Percentiles rank a stretch among this genome's conserved stretches.
Evolutionary conservation across 345 rosid genomes (phyloP).

Genomic region (Eutrema japonicum): DNA sequence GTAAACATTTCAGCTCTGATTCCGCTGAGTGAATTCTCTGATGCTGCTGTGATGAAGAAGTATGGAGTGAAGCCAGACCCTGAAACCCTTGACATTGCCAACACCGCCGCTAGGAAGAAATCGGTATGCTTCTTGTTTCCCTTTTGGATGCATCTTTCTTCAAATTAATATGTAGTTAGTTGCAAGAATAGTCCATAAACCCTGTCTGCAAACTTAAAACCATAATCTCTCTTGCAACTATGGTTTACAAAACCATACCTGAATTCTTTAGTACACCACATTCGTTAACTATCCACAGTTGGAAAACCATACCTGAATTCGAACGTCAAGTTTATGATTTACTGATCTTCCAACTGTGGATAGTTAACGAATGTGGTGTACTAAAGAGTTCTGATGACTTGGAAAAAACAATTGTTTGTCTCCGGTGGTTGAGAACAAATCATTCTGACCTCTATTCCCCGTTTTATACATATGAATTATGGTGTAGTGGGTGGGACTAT

Average conservation of each 20-base stretch:
- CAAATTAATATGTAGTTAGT: background rate
- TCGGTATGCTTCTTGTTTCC: conserved; percentile 42
- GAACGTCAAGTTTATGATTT: background rate
- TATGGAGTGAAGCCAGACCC: conserved; percentile 72
- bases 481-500: too few species aligned
- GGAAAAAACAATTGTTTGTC: too few species aligned
- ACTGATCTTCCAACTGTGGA: background rate
- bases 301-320: background rate
- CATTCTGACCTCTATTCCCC: too few species aligned
- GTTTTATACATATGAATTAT: too few species aligned
- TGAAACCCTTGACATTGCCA: conserved; percentile 69
- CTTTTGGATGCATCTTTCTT: background rate
- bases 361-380: background rate
- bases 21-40: conserved; percentile 65
- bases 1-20: conserved; percentile 60
- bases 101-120: conserved; percentile 61
- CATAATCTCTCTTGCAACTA: too few species aligned
- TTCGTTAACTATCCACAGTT: background rate
- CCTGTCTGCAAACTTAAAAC: background rate
- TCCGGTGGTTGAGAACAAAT: too few species aligned
- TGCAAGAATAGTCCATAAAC: too few species aligned
- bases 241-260: too few species aligned
- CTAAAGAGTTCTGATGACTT: too few species aligned
- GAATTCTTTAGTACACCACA: too few species aligned
- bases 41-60: conserved; percentile 67